A percentile compares a stretch with the other conserved stretches of the same genome.
These are phyloP conservation scores for Pseudoneurospora amorphoporcata DNA, from an alignment of 495 filamentous ascomycete genomes.

Conservation along the genomic window DNA sequence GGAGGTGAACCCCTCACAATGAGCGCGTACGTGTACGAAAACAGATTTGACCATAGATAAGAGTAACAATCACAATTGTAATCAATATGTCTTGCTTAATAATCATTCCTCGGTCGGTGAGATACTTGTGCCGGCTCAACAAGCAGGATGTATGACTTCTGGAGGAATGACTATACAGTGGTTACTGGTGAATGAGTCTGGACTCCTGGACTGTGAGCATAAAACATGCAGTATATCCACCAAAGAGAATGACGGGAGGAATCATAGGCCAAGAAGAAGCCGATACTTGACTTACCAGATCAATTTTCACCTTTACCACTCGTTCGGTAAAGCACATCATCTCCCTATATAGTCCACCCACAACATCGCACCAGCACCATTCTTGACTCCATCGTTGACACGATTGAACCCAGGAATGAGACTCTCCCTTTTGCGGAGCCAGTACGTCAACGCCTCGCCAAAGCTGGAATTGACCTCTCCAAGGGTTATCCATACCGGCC, in stretches of 20 bases:
- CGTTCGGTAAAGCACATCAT: neutral
- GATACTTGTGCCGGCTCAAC: neutral
- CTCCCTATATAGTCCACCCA: neutral
- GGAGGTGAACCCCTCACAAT: neutral
- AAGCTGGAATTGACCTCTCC: constrained; percentile 53
- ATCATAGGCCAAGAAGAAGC: neutral
- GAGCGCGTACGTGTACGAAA: neutral
- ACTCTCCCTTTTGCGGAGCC: constrained; percentile 45
- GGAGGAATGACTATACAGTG: neutral
- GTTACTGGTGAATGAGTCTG: neutral
- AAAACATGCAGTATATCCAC: neutral
- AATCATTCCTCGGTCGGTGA: neutral
- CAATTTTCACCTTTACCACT: neutral
- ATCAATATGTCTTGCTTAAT: constrained; percentile 1
- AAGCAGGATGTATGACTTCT: neutral
- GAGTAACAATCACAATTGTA: neutral
- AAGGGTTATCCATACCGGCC: constrained; percentile 60
- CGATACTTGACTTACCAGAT: neutral
- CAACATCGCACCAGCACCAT: constrained; percentile 41
- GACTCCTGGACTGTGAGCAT: neutral
- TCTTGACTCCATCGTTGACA: constrained; percentile 48
- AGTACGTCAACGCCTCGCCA: constrained; percentile 46
- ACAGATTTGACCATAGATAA: neutral
- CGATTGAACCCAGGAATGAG: constrained; percentile 50
- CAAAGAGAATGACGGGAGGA: neutral